Evolutionary conservation across 106 monocot genomes (phyloP).

Genomic region (Chionographis japonica): DNA sequence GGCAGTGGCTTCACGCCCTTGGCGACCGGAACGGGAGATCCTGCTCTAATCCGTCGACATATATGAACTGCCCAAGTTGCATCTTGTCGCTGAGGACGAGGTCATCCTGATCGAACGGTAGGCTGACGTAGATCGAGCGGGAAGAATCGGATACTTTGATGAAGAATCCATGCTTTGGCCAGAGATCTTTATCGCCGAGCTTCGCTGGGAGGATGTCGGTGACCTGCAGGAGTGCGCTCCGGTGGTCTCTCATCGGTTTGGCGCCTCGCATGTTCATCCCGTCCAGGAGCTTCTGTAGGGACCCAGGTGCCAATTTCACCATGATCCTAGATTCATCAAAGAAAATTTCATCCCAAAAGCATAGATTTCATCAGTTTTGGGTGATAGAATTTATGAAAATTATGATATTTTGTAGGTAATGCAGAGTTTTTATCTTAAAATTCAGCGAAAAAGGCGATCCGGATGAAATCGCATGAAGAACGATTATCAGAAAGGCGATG

Average conservation of each 20-base stretch:
- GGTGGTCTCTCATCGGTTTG: slow-evolving; percentile 64
- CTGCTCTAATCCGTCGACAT: slow-evolving; percentile 59
- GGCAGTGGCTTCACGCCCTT: slow-evolving; percentile 66
- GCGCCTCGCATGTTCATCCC: slow-evolving; percentile 52
- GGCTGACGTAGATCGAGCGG: slow-evolving; percentile 76
- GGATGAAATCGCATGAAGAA: too few species aligned
- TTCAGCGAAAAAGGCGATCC: too few species aligned
- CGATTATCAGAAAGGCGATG: too few species aligned
- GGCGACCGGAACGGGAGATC: slow-evolving; percentile 66
- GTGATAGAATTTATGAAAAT: too few species aligned
- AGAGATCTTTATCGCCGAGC: slow-evolving; percentile 80
- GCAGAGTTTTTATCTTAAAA: too few species aligned
- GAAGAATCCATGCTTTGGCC: slow-evolving; percentile 91
- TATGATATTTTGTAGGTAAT: too few species aligned
- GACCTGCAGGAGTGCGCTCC: slow-evolving; percentile 76
- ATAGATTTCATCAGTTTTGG: too few species aligned
- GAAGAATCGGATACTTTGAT: slow-evolving; percentile 91
- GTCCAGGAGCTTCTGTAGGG: slow-evolving; percentile 70
- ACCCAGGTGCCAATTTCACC: slow-evolving; percentile 61
- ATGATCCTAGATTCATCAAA: slow-evolving; percentile 14
- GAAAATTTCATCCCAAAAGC: too few species aligned
- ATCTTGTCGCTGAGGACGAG: slow-evolving; percentile 86
- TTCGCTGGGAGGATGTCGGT: slow-evolving; percentile 90
- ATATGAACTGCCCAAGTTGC: slow-evolving; percentile 87
- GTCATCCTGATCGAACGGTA: slow-evolving; percentile 73